phyloP scores from a whole-genome alignment of 768 basidiomycete genomes.

The Podaxis rugospora region DNA sequence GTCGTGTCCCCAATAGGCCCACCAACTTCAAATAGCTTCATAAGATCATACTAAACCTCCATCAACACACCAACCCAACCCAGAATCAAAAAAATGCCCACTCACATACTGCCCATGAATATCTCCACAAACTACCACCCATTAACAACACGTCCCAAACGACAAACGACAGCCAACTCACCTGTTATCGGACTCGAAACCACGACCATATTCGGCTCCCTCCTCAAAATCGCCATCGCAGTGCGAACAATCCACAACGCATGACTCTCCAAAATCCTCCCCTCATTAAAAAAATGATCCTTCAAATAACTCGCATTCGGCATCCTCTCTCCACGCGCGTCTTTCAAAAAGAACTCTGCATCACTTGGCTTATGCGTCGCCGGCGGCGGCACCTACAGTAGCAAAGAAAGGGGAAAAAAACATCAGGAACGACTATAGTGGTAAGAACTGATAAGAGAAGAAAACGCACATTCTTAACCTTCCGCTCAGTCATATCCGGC shows the following conservation, averaged over 20 bases:
- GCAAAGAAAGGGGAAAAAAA: neutral
- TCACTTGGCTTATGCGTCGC: constrained; percentile 61
- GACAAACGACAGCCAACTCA: constrained; percentile 33
- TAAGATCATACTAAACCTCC: constrained; percentile 79
- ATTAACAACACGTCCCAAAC: neutral
- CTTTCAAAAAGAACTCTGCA: constrained; percentile 61
- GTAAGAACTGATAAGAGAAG: neutral
- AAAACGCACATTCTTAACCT: neutral
- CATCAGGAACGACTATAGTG: neutral
- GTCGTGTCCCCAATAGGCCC: constrained; percentile 77
- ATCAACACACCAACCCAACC: neutral
- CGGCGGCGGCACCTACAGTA: constrained; percentile 62
- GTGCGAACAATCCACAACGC: constrained; percentile 77
- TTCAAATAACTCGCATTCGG: constrained; percentile 80
- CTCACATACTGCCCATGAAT: constrained; percentile 96
- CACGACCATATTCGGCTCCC: constrained; percentile 82
- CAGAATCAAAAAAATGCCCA: constrained; percentile 4
- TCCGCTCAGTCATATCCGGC: neutral
- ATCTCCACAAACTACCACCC: constrained; percentile 80
- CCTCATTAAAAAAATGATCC: constrained; percentile 87
- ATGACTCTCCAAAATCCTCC: constrained; percentile 77
- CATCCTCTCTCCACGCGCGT: constrained; percentile 48
- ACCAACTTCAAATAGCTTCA: constrained; percentile 97
- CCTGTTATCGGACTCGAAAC: constrained; percentile 90
- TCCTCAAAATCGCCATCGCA: constrained; percentile 59